These are phyloP conservation scores for Albatrellus sp. DNA, from an alignment of 1,284 basidiomycete species.

Conservation along the genomic window DNA sequence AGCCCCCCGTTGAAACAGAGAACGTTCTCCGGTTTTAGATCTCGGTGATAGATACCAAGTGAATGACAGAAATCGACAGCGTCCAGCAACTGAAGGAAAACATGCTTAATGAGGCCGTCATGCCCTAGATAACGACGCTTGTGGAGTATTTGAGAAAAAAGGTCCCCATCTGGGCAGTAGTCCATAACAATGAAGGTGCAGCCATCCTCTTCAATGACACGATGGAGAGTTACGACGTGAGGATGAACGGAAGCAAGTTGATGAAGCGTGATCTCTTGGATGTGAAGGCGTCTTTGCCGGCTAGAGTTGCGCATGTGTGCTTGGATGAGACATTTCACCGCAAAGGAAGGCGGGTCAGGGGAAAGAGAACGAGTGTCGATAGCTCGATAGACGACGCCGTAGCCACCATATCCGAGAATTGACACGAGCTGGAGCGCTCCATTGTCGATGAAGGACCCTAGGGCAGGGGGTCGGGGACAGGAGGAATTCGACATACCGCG, in stretches of 20 bases:
- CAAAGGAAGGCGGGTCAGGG: conserved; percentile 50
- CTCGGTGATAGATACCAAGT: conserved; percentile 90
- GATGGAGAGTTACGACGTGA: conserved; percentile 67
- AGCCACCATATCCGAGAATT: conserved; percentile 88
- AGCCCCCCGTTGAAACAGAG: conserved; percentile 77
- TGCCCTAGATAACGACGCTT: conserved; percentile 65
- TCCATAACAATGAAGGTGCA: conserved; percentile 57
- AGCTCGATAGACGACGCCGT: conserved; percentile 92
- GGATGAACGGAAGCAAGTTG: conserved; percentile 79
- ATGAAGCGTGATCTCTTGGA: conserved; percentile 75
- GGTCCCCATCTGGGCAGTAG: conserved; percentile 78
- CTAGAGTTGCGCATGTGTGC: conserved; percentile 39
- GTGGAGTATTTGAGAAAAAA: conserved; percentile 80
- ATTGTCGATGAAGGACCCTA: conserved; percentile 72
- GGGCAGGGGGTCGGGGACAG: conserved; percentile 47
- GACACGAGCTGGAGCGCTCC: conserved; percentile 79
- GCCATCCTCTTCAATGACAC: conserved; percentile 39
- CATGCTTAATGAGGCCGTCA: conserved; percentile 72
- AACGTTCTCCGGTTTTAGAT: conserved; percentile 97
- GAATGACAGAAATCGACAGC: conserved; percentile 85
- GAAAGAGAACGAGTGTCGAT: conserved; percentile 42
- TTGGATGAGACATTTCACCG: conserved; percentile 83
- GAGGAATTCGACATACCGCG: conserved; percentile 36
- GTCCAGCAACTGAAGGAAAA: conserved; percentile 89
- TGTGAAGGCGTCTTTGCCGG: conserved; percentile 62